These are phyloP conservation scores for Larix kaempferi DNA, from an alignment of 75 land plant species.

Conservation along the genomic window DNA sequence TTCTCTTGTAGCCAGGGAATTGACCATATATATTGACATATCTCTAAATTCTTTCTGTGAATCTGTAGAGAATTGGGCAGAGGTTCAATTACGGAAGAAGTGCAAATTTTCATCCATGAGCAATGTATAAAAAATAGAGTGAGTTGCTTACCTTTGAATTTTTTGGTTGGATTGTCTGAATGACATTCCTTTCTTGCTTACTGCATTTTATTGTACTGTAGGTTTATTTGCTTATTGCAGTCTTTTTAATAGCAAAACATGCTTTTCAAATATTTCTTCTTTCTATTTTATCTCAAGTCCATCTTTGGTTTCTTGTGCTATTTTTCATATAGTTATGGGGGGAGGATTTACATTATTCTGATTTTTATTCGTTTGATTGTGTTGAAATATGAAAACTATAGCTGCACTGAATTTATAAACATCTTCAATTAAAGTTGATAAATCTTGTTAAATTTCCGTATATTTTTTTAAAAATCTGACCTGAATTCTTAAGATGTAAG, in stretches of 20 bases:
- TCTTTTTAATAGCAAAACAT: not conserved
- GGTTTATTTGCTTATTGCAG: not conserved
- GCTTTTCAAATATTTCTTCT: not conserved
- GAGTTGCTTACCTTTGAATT: not conserved
- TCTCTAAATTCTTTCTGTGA: not conserved
- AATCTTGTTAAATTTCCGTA: not conserved
- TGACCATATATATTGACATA: not conserved
- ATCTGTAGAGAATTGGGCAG: conserved; percentile 2
- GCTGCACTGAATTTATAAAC: not conserved
- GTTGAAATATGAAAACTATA: not conserved
- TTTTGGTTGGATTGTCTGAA: not conserved
- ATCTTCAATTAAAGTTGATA: not conserved
- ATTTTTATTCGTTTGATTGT: not conserved
- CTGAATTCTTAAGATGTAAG: too few species aligned
- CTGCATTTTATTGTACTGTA: not conserved
- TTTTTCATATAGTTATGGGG: not conserved
- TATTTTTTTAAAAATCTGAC: too few species aligned
- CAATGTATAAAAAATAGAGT: conserved; percentile 1
- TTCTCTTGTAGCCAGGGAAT: not conserved
- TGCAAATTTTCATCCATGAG: conserved; percentile 7
- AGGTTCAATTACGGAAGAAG: conserved; percentile 8
- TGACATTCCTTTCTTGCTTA: not conserved
- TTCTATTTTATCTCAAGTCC: not conserved
- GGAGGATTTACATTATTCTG: not conserved
- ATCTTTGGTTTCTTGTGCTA: not conserved